Evolutionary conservation across 495 filamentous ascomycete species (phyloP), one percentile per base, ranked within the genome.

Genomic region (Zalerion maritima): DNA sequence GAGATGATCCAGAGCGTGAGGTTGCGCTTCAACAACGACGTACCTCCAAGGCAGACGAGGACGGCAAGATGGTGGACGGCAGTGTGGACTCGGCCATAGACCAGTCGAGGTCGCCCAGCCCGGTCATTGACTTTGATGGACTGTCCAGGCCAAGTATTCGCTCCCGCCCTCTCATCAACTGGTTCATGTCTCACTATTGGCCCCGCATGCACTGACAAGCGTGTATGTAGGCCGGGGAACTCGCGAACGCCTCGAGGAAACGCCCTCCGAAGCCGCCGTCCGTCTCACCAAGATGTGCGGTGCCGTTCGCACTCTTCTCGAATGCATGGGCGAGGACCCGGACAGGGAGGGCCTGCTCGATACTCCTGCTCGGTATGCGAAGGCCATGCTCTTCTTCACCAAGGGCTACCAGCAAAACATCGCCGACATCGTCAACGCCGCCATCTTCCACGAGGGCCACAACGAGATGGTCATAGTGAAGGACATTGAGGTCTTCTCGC

Each of bases 351-450:
- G 89, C 5, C 62, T 97, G 15, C 67, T 79, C 2, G 78, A 74
- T 22, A 97, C 89, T 1, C 89, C 91, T 2, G 73, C 80, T 40
- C 62, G 89, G 34, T 94, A 94, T 55, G 89, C 91, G 35, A 87
- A 87, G 53, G 89, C 89, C 4, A 86, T 97, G 84, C 66, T 97
- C 13, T 92, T 80, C 63, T 93, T 97, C 58, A 97, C 89, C n/a
- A 92, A 94, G 50, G 89, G 89, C 16, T 97, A 97, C 44, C 82
- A 94, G 55, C 78, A 97, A 64, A 94, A 94, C 50, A 71, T 97
- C 25, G 63, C 74, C 34, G 84, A 91, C 44, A 75, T 97, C 35
- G 81, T 97, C 34, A 94, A 94, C 49, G 78, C 77, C 26, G 89
- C 89, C 18, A 83, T 96, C 35, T 97, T 97, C 57, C 78, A 93